Evolutionary conservation across 2,329 filamentous ascomycete genomes (phyloP).

Genomic region (Claviceps humidiphila): DNA sequence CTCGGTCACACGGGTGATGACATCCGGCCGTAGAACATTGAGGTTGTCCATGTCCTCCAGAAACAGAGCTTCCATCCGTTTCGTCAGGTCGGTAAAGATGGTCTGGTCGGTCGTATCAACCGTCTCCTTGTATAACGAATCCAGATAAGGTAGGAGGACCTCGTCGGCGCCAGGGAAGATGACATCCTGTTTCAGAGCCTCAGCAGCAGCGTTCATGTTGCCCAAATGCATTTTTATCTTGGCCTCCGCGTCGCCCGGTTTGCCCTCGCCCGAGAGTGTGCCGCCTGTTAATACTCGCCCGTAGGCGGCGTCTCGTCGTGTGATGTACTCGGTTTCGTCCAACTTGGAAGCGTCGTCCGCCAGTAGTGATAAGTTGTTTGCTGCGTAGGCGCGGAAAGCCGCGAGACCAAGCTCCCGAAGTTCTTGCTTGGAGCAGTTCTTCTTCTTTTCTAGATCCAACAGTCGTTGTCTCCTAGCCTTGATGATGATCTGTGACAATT

Average conservation of each 20-base stretch:
- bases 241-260: constrained; percentile 63
- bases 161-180: constrained; percentile 46
- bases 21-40: constrained; percentile 72
- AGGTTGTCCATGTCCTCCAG: constrained; percentile 75
- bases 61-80: constrained; percentile 78
- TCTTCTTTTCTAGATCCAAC: constrained; percentile 66
- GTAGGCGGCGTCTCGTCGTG: constrained; percentile 38
- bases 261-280: constrained; percentile 41
- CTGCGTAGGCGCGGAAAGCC: constrained; percentile 43
- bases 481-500: constrained; percentile 36
- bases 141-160: constrained; percentile 71
- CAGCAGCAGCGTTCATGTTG: constrained; percentile 39
- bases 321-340: constrained; percentile 35
- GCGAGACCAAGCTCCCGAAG: constrained; percentile 32
- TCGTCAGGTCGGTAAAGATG: constrained; percentile 78
- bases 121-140: constrained; percentile 50
- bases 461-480: constrained; percentile 65
- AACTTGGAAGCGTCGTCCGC: constrained; percentile 28
- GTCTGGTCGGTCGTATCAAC: constrained; percentile 49
- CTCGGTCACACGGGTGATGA: constrained; percentile 81
- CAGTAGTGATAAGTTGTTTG: constrained; percentile 40
- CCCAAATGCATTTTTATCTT: constrained; percentile 85
- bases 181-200: constrained; percentile 32
- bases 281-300: constrained; percentile 40
- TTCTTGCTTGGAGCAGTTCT: constrained; percentile 38